These are phyloP conservation scores for Annona squamosa DNA, from an alignment of 164 flowering plant species.

Conservation along the genomic window DNA sequence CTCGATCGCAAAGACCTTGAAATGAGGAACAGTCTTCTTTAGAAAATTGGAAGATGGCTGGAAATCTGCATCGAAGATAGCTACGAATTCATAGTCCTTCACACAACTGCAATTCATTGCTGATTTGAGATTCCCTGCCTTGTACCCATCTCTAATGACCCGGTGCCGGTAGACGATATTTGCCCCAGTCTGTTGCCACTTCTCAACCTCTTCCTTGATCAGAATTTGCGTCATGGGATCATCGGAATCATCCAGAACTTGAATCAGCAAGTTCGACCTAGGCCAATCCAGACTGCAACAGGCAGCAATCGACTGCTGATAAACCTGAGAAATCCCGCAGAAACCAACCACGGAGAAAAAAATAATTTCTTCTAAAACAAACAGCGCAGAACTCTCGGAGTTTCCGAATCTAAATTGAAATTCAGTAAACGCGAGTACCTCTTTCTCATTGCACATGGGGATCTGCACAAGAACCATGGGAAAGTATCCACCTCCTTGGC, in stretches of 20 bases:
- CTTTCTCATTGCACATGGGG: constrained; percentile 98
- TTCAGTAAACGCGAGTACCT: constrained; percentile 36
- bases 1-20: constrained; percentile 45
- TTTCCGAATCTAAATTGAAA: not conserved
- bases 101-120: constrained; percentile 96
- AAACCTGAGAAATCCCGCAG: constrained; percentile 49
- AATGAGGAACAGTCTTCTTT: constrained; percentile 71
- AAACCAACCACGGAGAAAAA: not conserved
- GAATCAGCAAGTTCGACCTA: constrained; percentile 62
- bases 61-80: constrained; percentile 96
- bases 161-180: constrained; percentile 79
- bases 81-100: constrained; percentile 85
- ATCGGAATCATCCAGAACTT: constrained; percentile 89
- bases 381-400: not conserved
- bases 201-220: constrained; percentile 83
- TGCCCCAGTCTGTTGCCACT: constrained; percentile 84
- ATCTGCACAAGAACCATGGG: constrained; percentile 98
- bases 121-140: constrained; percentile 95
- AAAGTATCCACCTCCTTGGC: constrained; percentile 38
- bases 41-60: constrained; percentile 87
- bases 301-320: constrained; percentile 94
- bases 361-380: not conserved
- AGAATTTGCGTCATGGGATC: constrained; percentile 69
- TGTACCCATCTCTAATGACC: constrained; percentile 83
- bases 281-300: constrained; percentile 96